Evolutionary conservation across 305 asterid species (phyloP).

Genomic region (Plantago coronopus): DNA sequence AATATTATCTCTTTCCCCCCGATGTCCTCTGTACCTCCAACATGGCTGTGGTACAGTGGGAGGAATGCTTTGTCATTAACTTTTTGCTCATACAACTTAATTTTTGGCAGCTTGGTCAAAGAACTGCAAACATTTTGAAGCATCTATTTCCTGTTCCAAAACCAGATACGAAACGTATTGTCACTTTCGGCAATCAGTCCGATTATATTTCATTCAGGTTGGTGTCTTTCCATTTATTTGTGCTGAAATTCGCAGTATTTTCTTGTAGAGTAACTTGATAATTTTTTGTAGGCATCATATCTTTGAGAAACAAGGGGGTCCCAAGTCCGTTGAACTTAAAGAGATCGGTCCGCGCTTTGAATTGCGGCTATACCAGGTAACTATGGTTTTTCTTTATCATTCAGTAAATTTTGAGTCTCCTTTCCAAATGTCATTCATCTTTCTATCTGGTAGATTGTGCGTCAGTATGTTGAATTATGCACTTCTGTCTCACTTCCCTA

Average conservation of each 20-base stretch:
- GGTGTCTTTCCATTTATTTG: conserved; percentile 15
- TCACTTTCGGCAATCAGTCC: conserved; percentile 74
- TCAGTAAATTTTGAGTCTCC: background rate
- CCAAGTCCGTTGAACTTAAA: conserved; percentile 78
- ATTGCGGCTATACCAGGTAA: conserved; percentile 74
- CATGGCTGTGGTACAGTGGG: too few species aligned
- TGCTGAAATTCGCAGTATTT: conserved; percentile 8
- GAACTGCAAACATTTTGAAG: conserved; percentile 81
- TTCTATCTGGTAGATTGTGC: background rate
- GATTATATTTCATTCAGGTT: conserved; percentile 90
- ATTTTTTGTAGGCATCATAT: conserved; percentile 67
- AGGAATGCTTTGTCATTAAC: background rate
- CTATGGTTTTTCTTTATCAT: background rate
- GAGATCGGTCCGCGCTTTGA: conserved; percentile 97
- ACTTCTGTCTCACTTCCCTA: background rate
- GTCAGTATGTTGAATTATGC: too few species aligned
- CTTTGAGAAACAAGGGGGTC: conserved; percentile 76
- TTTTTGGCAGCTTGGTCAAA: conserved; percentile 67
- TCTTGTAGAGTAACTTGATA: conserved; percentile 18
- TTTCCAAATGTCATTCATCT: background rate
- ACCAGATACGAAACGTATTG: conserved; percentile 79
- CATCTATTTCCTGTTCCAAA: conserved; percentile 88
- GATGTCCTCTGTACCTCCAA: background rate
- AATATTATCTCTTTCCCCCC: background rate
- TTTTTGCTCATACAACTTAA: conserved; percentile 13